Base-by-base conservation (phyloP, 2,329 filamentous ascomycete genomes). In the Cadophora sp. region DNA sequence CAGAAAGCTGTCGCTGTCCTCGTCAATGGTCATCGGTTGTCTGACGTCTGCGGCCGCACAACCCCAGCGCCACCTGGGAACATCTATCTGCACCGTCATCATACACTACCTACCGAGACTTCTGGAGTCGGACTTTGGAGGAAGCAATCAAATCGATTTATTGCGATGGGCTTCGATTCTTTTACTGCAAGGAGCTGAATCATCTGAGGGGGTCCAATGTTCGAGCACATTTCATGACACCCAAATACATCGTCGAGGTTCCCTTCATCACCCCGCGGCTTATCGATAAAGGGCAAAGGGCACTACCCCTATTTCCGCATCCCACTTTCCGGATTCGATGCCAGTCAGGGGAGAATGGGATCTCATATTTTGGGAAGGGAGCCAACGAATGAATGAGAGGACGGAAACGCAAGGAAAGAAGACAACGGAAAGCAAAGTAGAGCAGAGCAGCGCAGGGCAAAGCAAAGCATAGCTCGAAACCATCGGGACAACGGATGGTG, bases 1-100 rank as follows among this genome's bases (percentile, higher is more conserved):
- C 56, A 14, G 27, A 59, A 40, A 11, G 27, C 31, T 14, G n/a
- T 24, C 14, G 9, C 55, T 37, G 55, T 58, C 55, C 43, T 48
- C n/a, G 43, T n/a, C 43, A 48, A 48, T n/a, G 40, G 40, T 43
- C 14, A n/a, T 48, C 43, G 43, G 43, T 11, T n/a, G 16, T 48
- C 12, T 48, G 58, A 61, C 37, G 59, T 62, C 37, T 62, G 56
- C 56, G 34, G 56, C 55, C 55, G 56, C 56, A 29, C 22, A 24
- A 59, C 31, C 9, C 51, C 16, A 55, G 4, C 22, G 11, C 37
- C 12, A 8, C 3, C 2, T 6, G 22, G 11, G 43, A 48, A 48
- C 43, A 48, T 48, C 43, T 22, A 22, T 55, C 26, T 19, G 31
- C 31, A 26, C 34, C 43, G 34, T 43, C 31, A 40, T 59, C 31